These are phyloP conservation scores for Wilhelminamyces savonicus DNA, from an alignment of 805 yeast genomes.

Conservation along the genomic window DNA sequence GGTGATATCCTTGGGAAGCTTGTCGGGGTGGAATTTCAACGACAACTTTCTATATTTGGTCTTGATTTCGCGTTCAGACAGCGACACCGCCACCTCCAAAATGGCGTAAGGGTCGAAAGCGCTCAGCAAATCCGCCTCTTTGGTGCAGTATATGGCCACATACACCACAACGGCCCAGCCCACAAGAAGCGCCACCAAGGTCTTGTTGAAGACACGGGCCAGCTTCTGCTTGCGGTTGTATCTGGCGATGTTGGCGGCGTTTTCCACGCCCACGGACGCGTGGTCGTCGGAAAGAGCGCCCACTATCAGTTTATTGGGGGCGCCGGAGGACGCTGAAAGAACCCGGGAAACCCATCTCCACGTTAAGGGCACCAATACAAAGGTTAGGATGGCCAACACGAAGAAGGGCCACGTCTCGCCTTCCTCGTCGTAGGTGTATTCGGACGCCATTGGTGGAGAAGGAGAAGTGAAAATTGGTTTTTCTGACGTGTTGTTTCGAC, in stretches of 20 bases:
- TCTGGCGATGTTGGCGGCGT: slow-evolving; percentile 13
- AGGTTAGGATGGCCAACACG: slow-evolving; percentile 62
- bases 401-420: slow-evolving; percentile 94
- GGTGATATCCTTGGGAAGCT: slow-evolving; percentile 58
- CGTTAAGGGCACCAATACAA: slow-evolving; percentile 64
- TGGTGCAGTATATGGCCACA: slow-evolving; percentile 30
- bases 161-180: slow-evolving; percentile 61
- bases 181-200: slow-evolving; percentile 23
- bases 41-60: slow-evolving; percentile 82
- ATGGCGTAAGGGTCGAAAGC: slow-evolving; percentile 89
- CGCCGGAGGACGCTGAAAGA: too few species aligned
- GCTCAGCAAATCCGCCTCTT: slow-evolving; percentile 39
- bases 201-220: slow-evolving; percentile 32
- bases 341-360: slow-evolving; percentile 21
- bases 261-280: slow-evolving; percentile 25
- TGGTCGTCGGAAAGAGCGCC: slow-evolving; percentile 29
- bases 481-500: neutral
- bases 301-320: slow-evolving; percentile 18
- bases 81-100: slow-evolving; percentile 61
- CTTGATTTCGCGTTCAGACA: slow-evolving; percentile 72
- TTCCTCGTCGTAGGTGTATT: slow-evolving; percentile 80
- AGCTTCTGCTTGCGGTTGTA: slow-evolving; percentile 23
- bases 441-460: slow-evolving; percentile 27
- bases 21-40: slow-evolving; percentile 89
- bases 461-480: neutral